These are phyloP conservation scores for Diaporthe sp. DNA, from an alignment of 2,329 filamentous ascomycete genomes.

Conservation along the genomic window DNA sequence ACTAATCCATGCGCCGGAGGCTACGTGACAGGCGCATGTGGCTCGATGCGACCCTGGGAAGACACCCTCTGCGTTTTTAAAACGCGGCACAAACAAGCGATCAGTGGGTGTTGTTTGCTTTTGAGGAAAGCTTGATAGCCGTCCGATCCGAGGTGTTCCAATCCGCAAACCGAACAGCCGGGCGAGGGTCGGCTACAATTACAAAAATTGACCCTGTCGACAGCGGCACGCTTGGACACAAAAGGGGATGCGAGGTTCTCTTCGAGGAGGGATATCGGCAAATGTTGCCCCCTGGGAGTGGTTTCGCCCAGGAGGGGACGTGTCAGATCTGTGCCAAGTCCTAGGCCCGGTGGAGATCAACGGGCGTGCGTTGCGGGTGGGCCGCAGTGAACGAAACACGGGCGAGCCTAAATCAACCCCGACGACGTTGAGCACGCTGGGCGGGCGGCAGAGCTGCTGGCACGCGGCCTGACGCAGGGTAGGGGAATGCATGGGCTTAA, in stretches of 20 bases:
- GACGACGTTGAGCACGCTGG: neutral
- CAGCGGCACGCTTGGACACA: neutral
- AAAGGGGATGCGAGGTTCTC: neutral
- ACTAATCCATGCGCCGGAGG: neutral
- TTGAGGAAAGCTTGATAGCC: neutral
- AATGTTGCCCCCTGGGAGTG: constrained; percentile 11
- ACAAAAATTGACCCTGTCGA: neutral
- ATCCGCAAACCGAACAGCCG: neutral
- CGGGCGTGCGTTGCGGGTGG: constrained; percentile 19
- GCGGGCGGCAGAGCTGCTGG: neutral
- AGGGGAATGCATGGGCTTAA: neutral
- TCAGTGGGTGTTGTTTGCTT: neutral
- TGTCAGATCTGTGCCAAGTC: constrained; percentile 29
- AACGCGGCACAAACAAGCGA: neutral
- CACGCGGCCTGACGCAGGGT: neutral
- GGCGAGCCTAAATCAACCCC: constrained; percentile 21
- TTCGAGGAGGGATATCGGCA: neutral
- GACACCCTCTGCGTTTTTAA: neutral
- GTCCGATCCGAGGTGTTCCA: neutral
- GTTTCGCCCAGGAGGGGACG: constrained; percentile 8
- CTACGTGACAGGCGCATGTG: neutral
- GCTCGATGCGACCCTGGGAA: neutral
- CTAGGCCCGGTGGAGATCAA: constrained; percentile 22
- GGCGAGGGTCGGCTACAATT: neutral
- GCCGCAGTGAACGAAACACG: constrained; percentile 25